Base-by-base conservation (phyloP, 208 protist species). In the Crithidia sp. region DNA sequence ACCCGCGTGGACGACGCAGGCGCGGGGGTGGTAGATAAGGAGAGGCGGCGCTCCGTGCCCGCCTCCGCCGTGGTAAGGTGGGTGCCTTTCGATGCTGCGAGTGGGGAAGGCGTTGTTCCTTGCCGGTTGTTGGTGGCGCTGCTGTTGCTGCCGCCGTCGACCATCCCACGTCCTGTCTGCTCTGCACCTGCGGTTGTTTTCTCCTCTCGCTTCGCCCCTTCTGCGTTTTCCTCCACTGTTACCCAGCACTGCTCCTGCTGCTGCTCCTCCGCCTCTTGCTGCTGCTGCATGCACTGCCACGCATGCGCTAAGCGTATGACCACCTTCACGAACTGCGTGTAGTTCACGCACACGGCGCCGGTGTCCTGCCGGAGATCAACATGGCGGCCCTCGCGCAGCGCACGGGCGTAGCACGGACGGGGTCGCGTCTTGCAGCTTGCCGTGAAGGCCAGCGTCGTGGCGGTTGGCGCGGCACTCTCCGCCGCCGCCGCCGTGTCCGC, bases 271-370 rank as follows among this genome's bases (percentile, higher is more conserved):
- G 7, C 59, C 13, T 64, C 59, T 17, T 14, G 65, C n/a, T 77
- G 59, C 73, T 66, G 45, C 62, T 82, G 60, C 66, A 74, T 65
- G 14, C 78, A 81, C 73, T 91, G 83, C 90, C 90, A 95, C 65
- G 69, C 76, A 45, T 91, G 87, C 7, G 87, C 90, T 36, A 88
- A 86, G 8, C 87, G 87, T 0, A 95, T 74, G 5, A 95, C 39
- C 10, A 86, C 76, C 67, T 95, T 88, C 14, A 85, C 71, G 54
- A 95, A 95, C 77, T 91, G 85, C 5, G 82, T 53, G 43, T 82
- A 71, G 67, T 79, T 81, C 62, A 95, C 67, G 61, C 81, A 89
- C 52, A 91, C 61, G 16, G 83, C 83, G 7, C 83, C 86, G 45
- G 82, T 71, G 56, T 89, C 76, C 47, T 63, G 10, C 43, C 82